Evolutionary conservation across 2,329 filamentous ascomycete genomes (phyloP), one percentile per base, ranked within the genome.

Genomic region (Periconia sp.): DNA sequence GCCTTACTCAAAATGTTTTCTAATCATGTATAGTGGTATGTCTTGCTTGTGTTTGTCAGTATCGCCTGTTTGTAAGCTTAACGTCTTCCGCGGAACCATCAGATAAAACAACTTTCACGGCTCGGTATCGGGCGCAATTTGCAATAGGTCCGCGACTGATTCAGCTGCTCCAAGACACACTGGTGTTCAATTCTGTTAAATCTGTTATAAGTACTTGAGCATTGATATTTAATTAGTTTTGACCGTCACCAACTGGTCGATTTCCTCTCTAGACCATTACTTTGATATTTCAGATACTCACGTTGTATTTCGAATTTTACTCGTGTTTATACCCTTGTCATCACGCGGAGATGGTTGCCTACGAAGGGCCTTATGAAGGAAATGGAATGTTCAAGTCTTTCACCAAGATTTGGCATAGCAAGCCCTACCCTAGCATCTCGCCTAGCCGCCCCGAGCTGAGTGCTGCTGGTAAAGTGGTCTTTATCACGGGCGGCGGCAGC

Each of bases 401-500:
- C 44, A 60, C 57, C 18, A 48, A 27, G 10, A 61, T 53, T 2
- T 58, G 42, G 45, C 60, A 62, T 52, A 45, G 19, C 23, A 27
- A 48, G n/a, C n/a, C 46, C 13, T 65, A 65, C 35, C 55, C 57
- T 13, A 27, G 45, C n/a, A 59, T 63, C 47, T 68, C 76, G 47
- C 72, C 75, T 17, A 40, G 48, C 31, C 47, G 45, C 15, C 54
- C 60, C 5, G 51, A 53, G 30, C 58, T 71, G 0, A 49, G 54
- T 1, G 52, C 51, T 6, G 37, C 45, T n/a, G 62, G 59, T 11
- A 63, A 61, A 49, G 49, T 48, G 20, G 48, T 63, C 27, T 23
- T 64, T 18, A 55, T 64, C 23, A 81, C 78, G 3, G 78, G 77
- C 37, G 56, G 53, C 19, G 52, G 50, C 13, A 47, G 15, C 10